Conservation (phyloP, 2,329 filamentous ascomycete genomes). For the Colletotrichum sp. region DNA sequence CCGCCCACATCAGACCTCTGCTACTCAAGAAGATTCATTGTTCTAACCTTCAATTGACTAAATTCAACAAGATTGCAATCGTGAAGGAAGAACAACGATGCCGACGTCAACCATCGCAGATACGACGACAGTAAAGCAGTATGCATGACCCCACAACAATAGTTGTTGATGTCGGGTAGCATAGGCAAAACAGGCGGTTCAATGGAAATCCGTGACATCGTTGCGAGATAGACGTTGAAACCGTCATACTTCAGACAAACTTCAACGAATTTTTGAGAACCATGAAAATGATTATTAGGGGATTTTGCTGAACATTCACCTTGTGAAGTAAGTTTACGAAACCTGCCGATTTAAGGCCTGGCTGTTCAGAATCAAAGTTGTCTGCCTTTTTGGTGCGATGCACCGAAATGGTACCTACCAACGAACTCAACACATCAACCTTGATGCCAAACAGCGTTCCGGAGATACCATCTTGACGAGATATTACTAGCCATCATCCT, state of each 20-base stretch:
- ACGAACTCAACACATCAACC: neutral
- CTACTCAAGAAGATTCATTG: neutral
- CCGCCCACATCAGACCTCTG: neutral
- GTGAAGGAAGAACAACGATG: neutral
- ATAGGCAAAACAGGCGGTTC: accelerated
- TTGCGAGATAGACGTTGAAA: no score
- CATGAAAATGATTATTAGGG: no score
- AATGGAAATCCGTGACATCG: neutral
- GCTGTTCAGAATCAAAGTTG: neutral
- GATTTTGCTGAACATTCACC: no score
- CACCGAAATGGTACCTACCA: neutral
- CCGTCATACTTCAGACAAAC: no score
- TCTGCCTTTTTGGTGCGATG: neutral
- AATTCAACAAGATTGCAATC: neutral
- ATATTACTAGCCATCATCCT: neutral
- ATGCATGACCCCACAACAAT: neutral
- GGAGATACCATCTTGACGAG: accelerated
- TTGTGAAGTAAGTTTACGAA: no score
- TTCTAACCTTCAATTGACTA: neutral
- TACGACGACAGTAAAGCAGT: neutral
- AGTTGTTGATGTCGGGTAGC: accelerated
- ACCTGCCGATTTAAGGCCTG: no score
- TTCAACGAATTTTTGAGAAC: no score
- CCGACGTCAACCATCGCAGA: neutral
- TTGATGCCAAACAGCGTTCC: neutral